Conservation (phyloP, 1,284 basidiomycete species). For the Sutorius eximius region DNA sequence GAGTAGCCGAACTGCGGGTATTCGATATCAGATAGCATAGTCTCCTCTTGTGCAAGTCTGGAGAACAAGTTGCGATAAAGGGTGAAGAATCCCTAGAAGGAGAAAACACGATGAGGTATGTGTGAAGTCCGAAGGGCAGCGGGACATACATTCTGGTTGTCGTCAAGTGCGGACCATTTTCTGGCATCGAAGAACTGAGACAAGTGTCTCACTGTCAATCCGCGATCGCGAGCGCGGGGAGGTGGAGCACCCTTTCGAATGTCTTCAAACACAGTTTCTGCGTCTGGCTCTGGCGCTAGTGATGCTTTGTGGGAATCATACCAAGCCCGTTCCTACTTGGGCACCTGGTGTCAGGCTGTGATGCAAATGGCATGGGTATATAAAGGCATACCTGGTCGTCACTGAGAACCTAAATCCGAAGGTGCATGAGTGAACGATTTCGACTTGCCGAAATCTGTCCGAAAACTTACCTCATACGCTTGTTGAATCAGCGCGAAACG, state of each 20-base stretch:
- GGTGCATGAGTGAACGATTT: background rate
- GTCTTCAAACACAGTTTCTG: slow-evolving; percentile 80
- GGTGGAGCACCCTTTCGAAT: slow-evolving; percentile 72
- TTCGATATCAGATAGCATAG: slow-evolving; percentile 51
- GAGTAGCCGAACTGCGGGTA: slow-evolving; percentile 88
- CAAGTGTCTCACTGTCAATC: slow-evolving; percentile 79
- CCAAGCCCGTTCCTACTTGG: slow-evolving; percentile 91
- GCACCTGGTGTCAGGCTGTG: slow-evolving; percentile 17
- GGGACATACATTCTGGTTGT: slow-evolving; percentile 62
- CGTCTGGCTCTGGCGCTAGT: slow-evolving; percentile 82
- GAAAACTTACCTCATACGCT: slow-evolving; percentile 77
- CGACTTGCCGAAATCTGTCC: background rate
- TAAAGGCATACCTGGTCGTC: slow-evolving; percentile 79
- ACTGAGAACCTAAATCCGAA: slow-evolving; percentile 64
- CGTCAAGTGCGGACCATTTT: slow-evolving; percentile 72
- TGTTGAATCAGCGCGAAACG: slow-evolving; percentile 89
- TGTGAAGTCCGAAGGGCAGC: background rate
- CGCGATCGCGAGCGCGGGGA: slow-evolving; percentile 72
- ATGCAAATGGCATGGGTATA: background rate
- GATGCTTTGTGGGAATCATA: slow-evolving; percentile 95
- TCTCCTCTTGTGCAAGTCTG: slow-evolving; percentile 84
- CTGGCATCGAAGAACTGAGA: slow-evolving; percentile 84
- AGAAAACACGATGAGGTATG: background rate
- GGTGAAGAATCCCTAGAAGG: slow-evolving; percentile 80
- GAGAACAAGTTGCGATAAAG: slow-evolving; percentile 89